These are phyloP conservation scores for Peronosclerospora sorghi DNA, from an alignment of 352 stramenopile genomes.

Conservation along the genomic window DNA sequence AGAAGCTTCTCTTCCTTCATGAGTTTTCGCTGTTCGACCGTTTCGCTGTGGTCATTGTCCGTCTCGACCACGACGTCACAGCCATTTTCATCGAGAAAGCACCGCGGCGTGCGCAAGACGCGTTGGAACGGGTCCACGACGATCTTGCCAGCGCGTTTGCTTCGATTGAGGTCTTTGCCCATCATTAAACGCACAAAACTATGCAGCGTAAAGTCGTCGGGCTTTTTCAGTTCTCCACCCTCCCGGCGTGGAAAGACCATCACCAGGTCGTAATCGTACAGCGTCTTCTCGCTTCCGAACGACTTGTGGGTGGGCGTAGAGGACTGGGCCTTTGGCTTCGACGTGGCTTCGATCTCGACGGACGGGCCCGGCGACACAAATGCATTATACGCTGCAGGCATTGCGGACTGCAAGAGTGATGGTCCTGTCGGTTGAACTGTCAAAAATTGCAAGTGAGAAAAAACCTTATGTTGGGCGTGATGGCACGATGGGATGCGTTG, in stretches of 20 bases:
- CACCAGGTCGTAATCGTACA: constrained; percentile 73
- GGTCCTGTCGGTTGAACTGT: too few species aligned
- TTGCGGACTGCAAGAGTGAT: too few species aligned
- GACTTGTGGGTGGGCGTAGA: too few species aligned
- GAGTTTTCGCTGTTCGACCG: constrained; percentile 30
- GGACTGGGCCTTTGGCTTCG: too few species aligned
- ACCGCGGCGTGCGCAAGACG: constrained; percentile 52
- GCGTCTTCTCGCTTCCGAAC: too few species aligned
- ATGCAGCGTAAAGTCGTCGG: constrained; percentile 47
- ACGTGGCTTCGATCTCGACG: too few species aligned
- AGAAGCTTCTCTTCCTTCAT: constrained; percentile 31
- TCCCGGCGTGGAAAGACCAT: constrained; percentile 67
- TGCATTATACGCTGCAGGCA: too few species aligned
- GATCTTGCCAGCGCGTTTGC: constrained; percentile 21
- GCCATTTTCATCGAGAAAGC: constrained; percentile 59
- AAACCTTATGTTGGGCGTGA: too few species aligned
- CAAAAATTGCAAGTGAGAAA: too few species aligned
- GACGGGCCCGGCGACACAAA: too few species aligned
- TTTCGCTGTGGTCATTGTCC: constrained; percentile 42
- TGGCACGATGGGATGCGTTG: too few species aligned
- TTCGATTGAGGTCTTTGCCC: constrained; percentile 48
- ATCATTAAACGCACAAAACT: constrained; percentile 57
- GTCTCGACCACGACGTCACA: constrained; percentile 27
- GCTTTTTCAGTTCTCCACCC: constrained; percentile 54
- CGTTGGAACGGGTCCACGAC: constrained; percentile 65